phyloP scores from a whole-genome alignment of 2,329 filamentous ascomycete species.

The Apiospora arundinis region DNA sequence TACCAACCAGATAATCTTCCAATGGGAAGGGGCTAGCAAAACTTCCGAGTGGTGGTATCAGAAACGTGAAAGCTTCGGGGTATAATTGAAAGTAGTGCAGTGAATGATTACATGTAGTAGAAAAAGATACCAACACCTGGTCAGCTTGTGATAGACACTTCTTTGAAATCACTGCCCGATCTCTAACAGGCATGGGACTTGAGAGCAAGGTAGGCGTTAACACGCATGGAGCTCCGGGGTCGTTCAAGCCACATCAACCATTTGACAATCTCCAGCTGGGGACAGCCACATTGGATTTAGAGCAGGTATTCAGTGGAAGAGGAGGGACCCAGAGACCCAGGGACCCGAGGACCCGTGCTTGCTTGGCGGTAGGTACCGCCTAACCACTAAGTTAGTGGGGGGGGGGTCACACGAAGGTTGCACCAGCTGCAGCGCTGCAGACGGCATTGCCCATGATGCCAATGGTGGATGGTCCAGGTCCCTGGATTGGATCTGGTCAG shows the following conservation, averaged over 20 bases:
- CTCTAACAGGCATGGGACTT: not conserved
- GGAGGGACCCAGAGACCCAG: too few relatives aligned
- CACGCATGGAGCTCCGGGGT: not conserved
- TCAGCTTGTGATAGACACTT: constrained; percentile 7
- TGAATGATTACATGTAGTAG: constrained; percentile 6
- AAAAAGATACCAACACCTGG: not conserved
- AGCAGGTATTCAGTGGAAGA: too few relatives aligned
- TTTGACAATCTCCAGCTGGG: not conserved
- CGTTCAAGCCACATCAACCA: constrained; percentile 16
- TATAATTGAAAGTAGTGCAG: not conserved
- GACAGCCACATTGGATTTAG: not conserved
- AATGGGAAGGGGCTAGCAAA: not conserved
- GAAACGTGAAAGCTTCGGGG: not conserved
- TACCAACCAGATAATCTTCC: not conserved
- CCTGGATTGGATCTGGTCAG: constrained; percentile 3
- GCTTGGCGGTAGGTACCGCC: too few relatives aligned
- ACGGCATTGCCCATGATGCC: not conserved
- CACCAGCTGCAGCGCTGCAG: not conserved
- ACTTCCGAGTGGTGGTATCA: not conserved
- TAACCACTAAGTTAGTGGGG: not conserved
- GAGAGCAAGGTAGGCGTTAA: not conserved
- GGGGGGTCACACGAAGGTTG: not conserved
- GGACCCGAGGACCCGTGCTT: too few relatives aligned
- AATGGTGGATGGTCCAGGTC: not conserved
- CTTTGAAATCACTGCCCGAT: not conserved